A percentile compares a stretch with the other conserved stretches of the same genome.
Evolutionary conservation across 108 stramenopile species (phyloP).

Genomic region (Skeletonema tropicum): DNA sequence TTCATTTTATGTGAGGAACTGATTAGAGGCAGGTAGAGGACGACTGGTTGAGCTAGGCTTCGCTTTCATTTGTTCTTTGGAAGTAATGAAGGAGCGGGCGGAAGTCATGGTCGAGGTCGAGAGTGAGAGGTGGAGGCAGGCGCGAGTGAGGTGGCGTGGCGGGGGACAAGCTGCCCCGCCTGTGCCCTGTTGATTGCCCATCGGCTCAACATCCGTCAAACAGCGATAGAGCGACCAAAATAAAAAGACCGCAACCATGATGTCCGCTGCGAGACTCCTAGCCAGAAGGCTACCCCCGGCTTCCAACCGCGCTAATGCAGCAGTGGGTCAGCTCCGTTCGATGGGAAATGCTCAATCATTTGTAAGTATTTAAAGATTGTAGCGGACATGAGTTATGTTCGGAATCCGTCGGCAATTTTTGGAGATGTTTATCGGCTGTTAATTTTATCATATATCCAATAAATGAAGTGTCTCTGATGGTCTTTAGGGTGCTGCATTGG

Average conservation of each 20-base stretch:
- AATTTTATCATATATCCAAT: not conserved
- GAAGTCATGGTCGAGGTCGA: constrained; percentile 6
- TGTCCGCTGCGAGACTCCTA: constrained; percentile 38
- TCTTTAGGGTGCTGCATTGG: not conserved
- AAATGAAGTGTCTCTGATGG: not conserved
- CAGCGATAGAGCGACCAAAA: not conserved
- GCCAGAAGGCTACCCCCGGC: constrained; percentile 21
- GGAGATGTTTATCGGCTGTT: not conserved
- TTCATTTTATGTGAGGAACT: not conserved
- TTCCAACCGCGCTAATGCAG: not conserved
- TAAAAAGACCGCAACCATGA: constrained; percentile 30
- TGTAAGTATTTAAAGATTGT: constrained; percentile 20
- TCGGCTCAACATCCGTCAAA: too few relatives aligned
- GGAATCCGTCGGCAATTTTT: not conserved
- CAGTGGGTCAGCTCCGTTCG: constrained; percentile 26
- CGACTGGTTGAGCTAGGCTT: not conserved
- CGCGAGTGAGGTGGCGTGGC: too few relatives aligned
- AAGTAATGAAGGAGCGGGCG: too few relatives aligned
- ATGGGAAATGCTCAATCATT: constrained; percentile 49
- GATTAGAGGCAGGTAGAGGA: not conserved
- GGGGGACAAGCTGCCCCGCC: not conserved
- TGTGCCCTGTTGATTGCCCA: not conserved
- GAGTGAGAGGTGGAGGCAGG: too few relatives aligned
- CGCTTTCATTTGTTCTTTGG: not conserved
- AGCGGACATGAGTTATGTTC: not conserved